phyloP scores from a whole-genome alignment of 2,329 filamentous ascomycete species.

The Monosporascus sp. region DNA sequence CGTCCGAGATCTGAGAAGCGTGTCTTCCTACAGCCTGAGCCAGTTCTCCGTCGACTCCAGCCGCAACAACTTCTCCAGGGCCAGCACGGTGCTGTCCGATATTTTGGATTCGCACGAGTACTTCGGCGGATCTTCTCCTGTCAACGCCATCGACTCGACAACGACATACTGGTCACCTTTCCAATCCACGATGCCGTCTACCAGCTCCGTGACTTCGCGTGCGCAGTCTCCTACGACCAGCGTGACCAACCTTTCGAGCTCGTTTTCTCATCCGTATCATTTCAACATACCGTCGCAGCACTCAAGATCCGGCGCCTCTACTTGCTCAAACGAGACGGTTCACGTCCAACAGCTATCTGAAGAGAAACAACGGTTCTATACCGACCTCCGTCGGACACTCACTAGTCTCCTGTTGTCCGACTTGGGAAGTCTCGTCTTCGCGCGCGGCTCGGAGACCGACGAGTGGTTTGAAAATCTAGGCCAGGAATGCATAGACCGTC shows the following conservation, averaged over 20 bases:
- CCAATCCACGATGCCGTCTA: slow-evolving; percentile 61
- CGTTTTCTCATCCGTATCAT: slow-evolving; percentile 40
- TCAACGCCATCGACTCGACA: slow-evolving; percentile 66
- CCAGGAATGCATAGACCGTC: slow-evolving; percentile 59
- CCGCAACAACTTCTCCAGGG: slow-evolving; percentile 54
- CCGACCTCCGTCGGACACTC: slow-evolving; percentile 70
- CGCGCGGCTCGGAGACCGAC: slow-evolving; percentile 89
- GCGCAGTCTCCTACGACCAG: slow-evolving; percentile 59
- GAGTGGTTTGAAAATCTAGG: slow-evolving; percentile 71
- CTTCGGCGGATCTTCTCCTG: slow-evolving; percentile 62
- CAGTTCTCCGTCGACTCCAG: slow-evolving; percentile 67
- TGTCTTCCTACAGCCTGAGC: slow-evolving; percentile 58
- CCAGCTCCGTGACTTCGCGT: slow-evolving; percentile 53
- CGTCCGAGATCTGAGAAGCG: slow-evolving; percentile 50
- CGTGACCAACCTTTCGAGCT: slow-evolving; percentile 49
- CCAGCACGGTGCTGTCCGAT: slow-evolving; percentile 55
- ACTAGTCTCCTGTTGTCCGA: slow-evolving; percentile 86
- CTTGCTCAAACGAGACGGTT: slow-evolving; percentile 62
- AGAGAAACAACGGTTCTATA: slow-evolving; percentile 73
- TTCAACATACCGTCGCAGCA: slow-evolving; percentile 38
- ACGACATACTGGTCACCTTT: slow-evolving; percentile 90
- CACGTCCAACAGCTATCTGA: slow-evolving; percentile 56
- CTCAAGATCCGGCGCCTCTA: slow-evolving; percentile 58
- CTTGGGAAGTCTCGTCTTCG: slow-evolving; percentile 78
- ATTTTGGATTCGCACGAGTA: slow-evolving; percentile 66